phyloP scores from a whole-genome alignment of 2,329 filamentous ascomycete genomes.

The Rutstroemia sp. region DNA sequence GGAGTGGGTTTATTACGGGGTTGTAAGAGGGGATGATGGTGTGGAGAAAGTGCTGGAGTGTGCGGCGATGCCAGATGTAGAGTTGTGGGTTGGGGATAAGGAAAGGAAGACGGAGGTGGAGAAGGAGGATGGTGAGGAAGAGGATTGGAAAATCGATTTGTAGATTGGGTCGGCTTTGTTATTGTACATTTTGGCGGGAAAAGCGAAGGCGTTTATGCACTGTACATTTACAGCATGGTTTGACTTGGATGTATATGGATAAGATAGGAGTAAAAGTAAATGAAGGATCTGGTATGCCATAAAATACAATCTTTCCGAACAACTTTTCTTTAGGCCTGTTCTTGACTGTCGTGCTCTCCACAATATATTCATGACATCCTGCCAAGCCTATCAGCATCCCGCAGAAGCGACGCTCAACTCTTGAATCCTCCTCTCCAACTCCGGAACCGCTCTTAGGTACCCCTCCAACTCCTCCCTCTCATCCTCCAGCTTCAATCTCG shows the following conservation, averaged over 20 bases:
- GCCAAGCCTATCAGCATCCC: neutral
- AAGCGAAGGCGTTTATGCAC: no score
- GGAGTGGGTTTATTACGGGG: neutral
- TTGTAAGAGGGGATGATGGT: neutral
- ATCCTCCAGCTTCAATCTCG: constrained; percentile 78
- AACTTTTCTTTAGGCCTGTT: neutral
- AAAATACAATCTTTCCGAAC: no score
- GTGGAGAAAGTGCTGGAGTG: neutral
- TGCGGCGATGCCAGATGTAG: neutral
- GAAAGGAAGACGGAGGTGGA: neutral
- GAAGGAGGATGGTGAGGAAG: neutral
- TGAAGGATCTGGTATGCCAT: no score
- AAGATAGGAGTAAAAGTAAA: no score
- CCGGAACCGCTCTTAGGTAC: constrained; percentile 75
- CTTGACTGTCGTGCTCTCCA: neutral
- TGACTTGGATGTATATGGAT: neutral
- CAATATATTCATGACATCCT: neutral
- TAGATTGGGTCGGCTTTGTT: neutral
- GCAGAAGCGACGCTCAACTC: constrained; percentile 53
- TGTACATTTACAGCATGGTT: neutral
- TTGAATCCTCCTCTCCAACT: constrained; percentile 75
- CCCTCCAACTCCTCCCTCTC: constrained; percentile 93
- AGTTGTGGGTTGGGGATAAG: neutral
- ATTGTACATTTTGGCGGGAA: neutral
- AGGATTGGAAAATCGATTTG: neutral